Evolutionary conservation across 1,284 basidiomycete species (phyloP).

Genomic region (Pseudozyma hubeiensis): DNA sequence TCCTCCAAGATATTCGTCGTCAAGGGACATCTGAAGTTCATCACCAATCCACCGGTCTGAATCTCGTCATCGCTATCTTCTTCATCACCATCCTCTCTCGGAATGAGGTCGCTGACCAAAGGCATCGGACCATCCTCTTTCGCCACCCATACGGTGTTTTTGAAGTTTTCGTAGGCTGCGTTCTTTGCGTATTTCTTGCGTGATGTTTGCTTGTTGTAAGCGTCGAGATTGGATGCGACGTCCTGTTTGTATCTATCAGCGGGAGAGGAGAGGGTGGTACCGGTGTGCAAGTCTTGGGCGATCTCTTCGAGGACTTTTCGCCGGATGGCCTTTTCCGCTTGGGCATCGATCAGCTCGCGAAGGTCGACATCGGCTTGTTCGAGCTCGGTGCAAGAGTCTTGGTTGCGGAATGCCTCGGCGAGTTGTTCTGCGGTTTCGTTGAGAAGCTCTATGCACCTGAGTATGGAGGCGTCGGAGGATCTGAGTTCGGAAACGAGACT

Average conservation of each 20-base stretch:
- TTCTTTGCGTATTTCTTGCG: conserved; percentile 54
- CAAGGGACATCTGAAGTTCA: conserved; percentile 60
- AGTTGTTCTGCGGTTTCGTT: conserved; percentile 40
- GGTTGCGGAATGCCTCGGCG: conserved; percentile 29
- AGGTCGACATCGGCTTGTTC: conserved; percentile 38
- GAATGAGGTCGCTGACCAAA: conserved; percentile 53
- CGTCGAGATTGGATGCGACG: conserved; percentile 17
- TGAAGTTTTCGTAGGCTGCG: conserved; percentile 51
- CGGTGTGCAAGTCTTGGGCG: conserved; percentile 27
- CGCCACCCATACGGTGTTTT: conserved; percentile 52
- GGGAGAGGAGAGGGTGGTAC: conserved; percentile 18
- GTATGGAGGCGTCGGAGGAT: conserved; percentile 15
- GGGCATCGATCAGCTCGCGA: conserved; percentile 55
- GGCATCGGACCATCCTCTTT: conserved; percentile 58
- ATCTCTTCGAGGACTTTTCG: conserved; percentile 39
- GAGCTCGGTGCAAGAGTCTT: conserved; percentile 31
- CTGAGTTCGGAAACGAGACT: conserved; percentile 29
- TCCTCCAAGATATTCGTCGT: conserved; percentile 53
- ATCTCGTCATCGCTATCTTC: conserved; percentile 45
- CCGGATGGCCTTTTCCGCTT: conserved; percentile 45
- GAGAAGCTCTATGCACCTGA: conserved; percentile 36
- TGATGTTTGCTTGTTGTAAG: conserved; percentile 48
- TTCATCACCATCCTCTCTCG: conserved; percentile 15
- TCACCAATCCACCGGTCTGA: conserved; percentile 45
- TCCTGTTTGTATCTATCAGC: conserved; percentile 30